phyloP scores from a whole-genome alignment of 345 rosid species.

The Citrus reticulata region DNA sequence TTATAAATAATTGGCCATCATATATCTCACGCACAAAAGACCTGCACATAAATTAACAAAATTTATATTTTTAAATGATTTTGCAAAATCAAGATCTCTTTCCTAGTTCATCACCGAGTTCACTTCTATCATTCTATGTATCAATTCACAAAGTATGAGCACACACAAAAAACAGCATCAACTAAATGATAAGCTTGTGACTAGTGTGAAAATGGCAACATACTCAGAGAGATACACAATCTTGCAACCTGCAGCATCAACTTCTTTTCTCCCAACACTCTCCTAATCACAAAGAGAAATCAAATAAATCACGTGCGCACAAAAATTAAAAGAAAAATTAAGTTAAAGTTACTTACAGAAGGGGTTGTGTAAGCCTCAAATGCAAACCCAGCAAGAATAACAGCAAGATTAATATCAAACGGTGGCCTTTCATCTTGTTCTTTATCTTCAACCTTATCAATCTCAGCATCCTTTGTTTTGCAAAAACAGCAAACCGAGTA shows the following conservation, averaged over 20 bases:
- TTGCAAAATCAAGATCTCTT: not conserved
- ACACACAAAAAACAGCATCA: not conserved
- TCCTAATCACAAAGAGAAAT: constrained; percentile 37
- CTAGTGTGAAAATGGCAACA: constrained; percentile 17
- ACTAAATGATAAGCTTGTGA: not conserved
- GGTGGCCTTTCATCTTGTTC: constrained; percentile 51
- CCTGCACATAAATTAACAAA: constrained; percentile 35
- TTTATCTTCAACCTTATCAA: constrained; percentile 22
- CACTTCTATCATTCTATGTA: not conserved
- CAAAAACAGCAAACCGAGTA: constrained; percentile 29
- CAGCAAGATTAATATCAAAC: constrained; percentile 89
- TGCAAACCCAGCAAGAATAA: constrained; percentile 94
- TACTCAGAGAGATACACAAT: constrained; percentile 86
- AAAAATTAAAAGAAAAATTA: not conserved
- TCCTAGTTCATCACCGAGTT: not conserved
- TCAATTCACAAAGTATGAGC: not conserved
- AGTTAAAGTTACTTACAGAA: constrained; percentile 35
- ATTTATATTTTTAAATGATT: not conserved
- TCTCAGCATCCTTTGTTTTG: constrained; percentile 29
- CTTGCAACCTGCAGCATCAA: constrained; percentile 79
- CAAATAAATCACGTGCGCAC: not conserved
- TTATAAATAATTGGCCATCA: constrained; percentile 79
- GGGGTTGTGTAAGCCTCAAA: constrained; percentile 83
- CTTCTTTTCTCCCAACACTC: constrained; percentile 60
- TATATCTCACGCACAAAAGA: constrained; percentile 76